Base-by-base conservation (phyloP, 2,329 filamentous ascomycete species). In the Leptoxyphium fumago region DNA sequence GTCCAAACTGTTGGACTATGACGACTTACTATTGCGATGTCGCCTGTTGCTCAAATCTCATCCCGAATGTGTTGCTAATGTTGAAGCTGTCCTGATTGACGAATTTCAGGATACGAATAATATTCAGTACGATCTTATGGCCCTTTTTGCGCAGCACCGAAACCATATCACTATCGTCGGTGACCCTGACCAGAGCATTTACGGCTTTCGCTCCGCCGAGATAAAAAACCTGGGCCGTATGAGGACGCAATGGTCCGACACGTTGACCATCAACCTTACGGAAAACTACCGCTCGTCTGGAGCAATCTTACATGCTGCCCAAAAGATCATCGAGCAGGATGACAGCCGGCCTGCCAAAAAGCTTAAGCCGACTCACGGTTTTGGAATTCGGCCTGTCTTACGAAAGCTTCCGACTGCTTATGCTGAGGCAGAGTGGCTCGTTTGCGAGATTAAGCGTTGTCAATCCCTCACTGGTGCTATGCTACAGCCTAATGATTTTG, bases 101-200 rank as follows among this genome's bases (percentile, higher is more conserved):
- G 89, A 98, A 59, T 98, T 95, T 50, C 89, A 98, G 63, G 89
- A 98, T 64, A 96, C 89, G 7, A 98, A 96, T 58, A 76, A 85
- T 15, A 80, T 95, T 4, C 89, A 98, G 61, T 96, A 94, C 56
- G 86, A 95, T 53, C 68, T 98, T 38, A 95, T 95, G 87, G 81
- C 76, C 49, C 72, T 94, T 1, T 80, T 98, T 55, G 85, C 88
- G 1, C 78, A 85, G 47, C 66, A 71, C 17, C 72, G 74, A 38
- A 74, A 77, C 45, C 74, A 78, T n/a, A 89, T 96, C 52, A 96
- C 89, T 1, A 84, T 95, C 47, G 91, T 98, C 4, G 91, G 89
- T 29, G 89, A 98, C 59, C 89, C 91, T 0, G 91, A 98, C 60
- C 89, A 98, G 63, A 95, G 88, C 60, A 98, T 98, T 45, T 98